Percentiles rank a stretch among this genome's conserved stretches.
These are phyloP conservation scores for Silene noctiflora DNA, from an alignment of 179 eudicot genomes.

Conservation along the genomic window DNA sequence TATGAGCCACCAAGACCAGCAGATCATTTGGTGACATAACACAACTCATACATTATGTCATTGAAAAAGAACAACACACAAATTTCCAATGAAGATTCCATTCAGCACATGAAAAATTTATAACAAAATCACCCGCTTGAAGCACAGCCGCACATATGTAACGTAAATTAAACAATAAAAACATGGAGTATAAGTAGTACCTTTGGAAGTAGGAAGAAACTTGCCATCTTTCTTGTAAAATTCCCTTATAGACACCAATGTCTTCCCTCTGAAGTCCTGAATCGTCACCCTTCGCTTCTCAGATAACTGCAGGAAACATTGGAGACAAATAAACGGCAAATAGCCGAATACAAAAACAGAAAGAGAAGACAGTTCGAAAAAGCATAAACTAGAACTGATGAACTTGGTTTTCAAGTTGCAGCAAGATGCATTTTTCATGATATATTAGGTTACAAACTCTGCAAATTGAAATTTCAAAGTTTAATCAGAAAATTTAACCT, in stretches of 20 bases:
- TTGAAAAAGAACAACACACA: neutral
- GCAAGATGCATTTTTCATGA: too few relatives aligned
- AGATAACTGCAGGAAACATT: slow-evolving; percentile 51
- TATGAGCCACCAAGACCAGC: neutral
- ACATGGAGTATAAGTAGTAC: slow-evolving; percentile 32
- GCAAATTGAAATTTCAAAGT: neutral
- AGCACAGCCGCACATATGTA: too few relatives aligned
- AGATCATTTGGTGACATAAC: neutral
- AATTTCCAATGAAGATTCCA: neutral
- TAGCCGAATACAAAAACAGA: neutral
- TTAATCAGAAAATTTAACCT: too few relatives aligned
- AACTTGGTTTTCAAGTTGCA: neutral
- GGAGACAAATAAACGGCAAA: slow-evolving; percentile 4
- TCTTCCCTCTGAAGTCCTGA: slow-evolving; percentile 79
- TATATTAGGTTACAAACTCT: too few relatives aligned
- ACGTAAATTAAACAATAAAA: neutral
- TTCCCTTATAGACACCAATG: slow-evolving; percentile 89
- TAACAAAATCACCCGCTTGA: neutral
- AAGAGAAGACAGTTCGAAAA: neutral
- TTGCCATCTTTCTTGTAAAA: slow-evolving; percentile 78
- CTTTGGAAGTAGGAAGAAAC: slow-evolving; percentile 79
- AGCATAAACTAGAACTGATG: neutral
- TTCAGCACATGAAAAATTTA: neutral
- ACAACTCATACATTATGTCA: neutral
- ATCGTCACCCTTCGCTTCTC: slow-evolving; percentile 79